These are phyloP conservation scores for Plantago major DNA, from an alignment of 257 asterid species.

Conservation along the genomic window DNA sequence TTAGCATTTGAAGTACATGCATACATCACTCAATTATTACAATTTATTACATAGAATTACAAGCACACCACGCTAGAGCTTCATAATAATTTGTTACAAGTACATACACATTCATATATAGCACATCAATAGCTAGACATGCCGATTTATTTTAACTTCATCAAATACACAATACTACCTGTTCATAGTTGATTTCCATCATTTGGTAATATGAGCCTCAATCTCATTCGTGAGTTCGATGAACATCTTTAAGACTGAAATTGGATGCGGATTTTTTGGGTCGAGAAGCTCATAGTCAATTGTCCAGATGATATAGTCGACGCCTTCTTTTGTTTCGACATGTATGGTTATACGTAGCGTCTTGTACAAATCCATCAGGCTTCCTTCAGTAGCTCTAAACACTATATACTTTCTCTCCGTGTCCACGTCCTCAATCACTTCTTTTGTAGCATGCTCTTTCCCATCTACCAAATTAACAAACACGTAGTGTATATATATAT, in stretches of 20 bases:
- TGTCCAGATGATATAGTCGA: slow-evolving; percentile 14
- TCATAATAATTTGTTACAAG: too few relatives aligned
- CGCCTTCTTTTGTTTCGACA: slow-evolving; percentile 8
- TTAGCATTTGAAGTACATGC: too few relatives aligned
- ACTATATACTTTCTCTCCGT: not conserved
- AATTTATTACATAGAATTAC: too few relatives aligned
- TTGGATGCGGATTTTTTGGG: slow-evolving; percentile 7
- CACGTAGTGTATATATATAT: too few relatives aligned
- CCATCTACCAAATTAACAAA: slow-evolving; percentile 2
- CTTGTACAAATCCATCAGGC: slow-evolving; percentile 11
- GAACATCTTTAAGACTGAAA: slow-evolving; percentile 5
- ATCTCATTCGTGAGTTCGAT: slow-evolving; percentile 15
- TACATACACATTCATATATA: too few relatives aligned
- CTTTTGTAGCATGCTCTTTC: slow-evolving; percentile 2
- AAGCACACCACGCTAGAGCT: too few relatives aligned
- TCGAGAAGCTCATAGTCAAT: slow-evolving; percentile 15
- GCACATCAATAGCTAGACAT: too few relatives aligned
- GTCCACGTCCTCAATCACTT: slow-evolving; percentile 14
- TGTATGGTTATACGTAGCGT: slow-evolving; percentile 2
- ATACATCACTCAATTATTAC: too few relatives aligned
- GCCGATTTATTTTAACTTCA: not conserved
- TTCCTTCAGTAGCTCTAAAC: slow-evolving; percentile 12
- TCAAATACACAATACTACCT: not conserved
- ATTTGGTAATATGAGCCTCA: slow-evolving; percentile 3
- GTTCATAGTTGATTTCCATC: not conserved